Evolutionary conservation across 2,329 filamentous ascomycete species (phyloP), one percentile per base, ranked within the genome.

Genomic region (Ascochyta rabiei): DNA sequence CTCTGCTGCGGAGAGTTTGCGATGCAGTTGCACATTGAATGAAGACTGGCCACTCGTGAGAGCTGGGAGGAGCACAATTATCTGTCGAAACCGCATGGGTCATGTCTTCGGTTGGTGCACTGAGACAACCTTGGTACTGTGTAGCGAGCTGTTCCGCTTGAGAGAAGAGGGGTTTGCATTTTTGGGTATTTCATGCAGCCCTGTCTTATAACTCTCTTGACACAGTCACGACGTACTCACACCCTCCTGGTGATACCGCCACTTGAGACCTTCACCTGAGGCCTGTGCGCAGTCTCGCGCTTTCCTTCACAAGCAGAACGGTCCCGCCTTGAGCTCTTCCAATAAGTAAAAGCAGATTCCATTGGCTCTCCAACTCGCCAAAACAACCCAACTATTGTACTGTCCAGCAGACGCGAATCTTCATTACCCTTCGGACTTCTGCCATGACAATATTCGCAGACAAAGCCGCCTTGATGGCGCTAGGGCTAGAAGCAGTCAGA

Each of bases 391-490:
- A 30, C 28, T 34, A 16, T 15, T 16, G n/a, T 9, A 16, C 30
- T n/a, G 1, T 16, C 6, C 10, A 34, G n/a, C 31, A 12, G 15
- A 16, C 31, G 6, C 31, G 16, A 4, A 6, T 15, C 31, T 16
- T 34, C 31, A 34, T 9, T 23, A 12, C 9, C 16, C 13, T 23
- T 9, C 13, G 8, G 12, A 9, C 9, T 16, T 21, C 1, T 18
- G 19, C 12, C 10, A 64, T 66, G 63, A 53, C 48, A 2, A 33
- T 64, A 33, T 64, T 59, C 37, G 46, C 60, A 15, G 47, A 15
- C 53, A 66, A 63, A 39, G 31, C 40, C 6, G 42, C 31, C 4
- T 66, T 66, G 53, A 34, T 44, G 8, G 38, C 21, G 24, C 55
- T 63, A 4, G 61, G 60, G 2, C 38, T 62, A 10, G 55, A 57